Conservation (phyloP, 1,284 basidiomycete genomes). For the Puccinia novopanici region DNA sequence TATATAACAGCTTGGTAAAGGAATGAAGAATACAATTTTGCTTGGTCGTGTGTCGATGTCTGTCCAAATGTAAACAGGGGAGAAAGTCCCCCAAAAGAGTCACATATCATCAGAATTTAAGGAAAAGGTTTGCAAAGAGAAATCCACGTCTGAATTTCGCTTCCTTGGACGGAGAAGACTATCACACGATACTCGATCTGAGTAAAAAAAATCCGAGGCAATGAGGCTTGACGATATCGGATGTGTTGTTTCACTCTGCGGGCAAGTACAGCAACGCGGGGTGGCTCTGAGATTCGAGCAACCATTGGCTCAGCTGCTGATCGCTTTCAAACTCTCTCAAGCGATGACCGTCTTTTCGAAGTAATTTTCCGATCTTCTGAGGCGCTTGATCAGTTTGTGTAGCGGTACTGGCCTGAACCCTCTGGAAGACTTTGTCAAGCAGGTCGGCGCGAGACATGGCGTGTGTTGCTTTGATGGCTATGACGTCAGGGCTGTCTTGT, state of each 20-base stretch:
- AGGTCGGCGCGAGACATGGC: slow-evolving; percentile 79
- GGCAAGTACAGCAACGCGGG: slow-evolving; percentile 1
- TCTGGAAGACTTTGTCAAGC: slow-evolving; percentile 83
- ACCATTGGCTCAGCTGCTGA: slow-evolving; percentile 26
- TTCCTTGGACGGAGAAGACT: no score
- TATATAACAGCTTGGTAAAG: no score
- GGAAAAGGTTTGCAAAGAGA: no score
- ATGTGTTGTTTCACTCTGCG: neutral
- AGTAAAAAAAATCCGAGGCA: no score
- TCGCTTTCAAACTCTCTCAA: slow-evolving; percentile 21
- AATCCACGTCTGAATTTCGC: no score
- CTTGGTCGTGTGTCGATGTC: no score
- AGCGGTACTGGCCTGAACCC: slow-evolving; percentile 62
- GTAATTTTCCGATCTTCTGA: slow-evolving; percentile 9
- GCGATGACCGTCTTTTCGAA: slow-evolving; percentile 1
- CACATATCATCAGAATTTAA: no score
- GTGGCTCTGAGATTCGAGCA: slow-evolving; percentile 18
- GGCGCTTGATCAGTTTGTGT: neutral
- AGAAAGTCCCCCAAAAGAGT: no score
- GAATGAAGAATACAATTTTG: no score
- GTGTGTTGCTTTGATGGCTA: slow-evolving; percentile 97
- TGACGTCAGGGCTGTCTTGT: slow-evolving; percentile 83
- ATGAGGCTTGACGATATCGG: no score
- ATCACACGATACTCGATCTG: no score
- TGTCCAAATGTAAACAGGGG: no score